These are phyloP conservation scores for Rhizopogon roseolus DNA, from an alignment of 768 basidiomycete species.

Conservation along the genomic window DNA sequence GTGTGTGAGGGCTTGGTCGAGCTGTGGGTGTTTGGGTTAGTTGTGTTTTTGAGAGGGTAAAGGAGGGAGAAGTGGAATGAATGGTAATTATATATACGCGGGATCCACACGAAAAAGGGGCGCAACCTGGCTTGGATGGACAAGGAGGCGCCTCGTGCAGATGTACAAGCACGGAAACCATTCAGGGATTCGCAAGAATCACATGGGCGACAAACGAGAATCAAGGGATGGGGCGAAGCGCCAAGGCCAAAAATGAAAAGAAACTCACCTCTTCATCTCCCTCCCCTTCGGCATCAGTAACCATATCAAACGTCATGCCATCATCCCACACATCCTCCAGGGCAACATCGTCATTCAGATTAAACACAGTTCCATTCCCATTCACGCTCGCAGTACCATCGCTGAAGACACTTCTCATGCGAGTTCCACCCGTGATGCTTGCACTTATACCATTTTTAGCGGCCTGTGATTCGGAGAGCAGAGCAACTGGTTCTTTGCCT, in stretches of 20 bases:
- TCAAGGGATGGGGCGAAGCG: not conserved
- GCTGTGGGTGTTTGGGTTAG: constrained; percentile 23
- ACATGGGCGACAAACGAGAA: not conserved
- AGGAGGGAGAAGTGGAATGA: not conserved
- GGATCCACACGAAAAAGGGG: not conserved
- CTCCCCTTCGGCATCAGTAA: constrained; percentile 56
- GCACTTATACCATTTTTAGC: not conserved
- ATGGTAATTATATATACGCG: not conserved
- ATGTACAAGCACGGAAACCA: not conserved
- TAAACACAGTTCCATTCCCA: constrained; percentile 1
- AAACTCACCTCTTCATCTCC: constrained; percentile 66
- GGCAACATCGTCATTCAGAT: constrained; percentile 15
- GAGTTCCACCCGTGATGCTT: not conserved
- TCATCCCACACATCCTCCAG: constrained; percentile 35
- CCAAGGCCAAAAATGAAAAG: constrained; percentile 1
- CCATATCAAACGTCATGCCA: constrained; percentile 67
- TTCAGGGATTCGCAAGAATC: not conserved
- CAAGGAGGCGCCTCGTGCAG: too few relatives aligned
- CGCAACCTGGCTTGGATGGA: too few relatives aligned
- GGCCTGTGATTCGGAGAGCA: constrained; percentile 14
- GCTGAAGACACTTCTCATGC: not conserved
- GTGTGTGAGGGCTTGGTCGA: constrained; percentile 37
- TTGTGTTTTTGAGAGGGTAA: not conserved
- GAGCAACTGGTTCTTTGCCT: constrained; percentile 7
- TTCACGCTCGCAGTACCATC: not conserved